Percentiles rank a stretch among this genome's conserved stretches.
Conservation (phyloP, 2,329 filamentous ascomycete species). For the Pseudocercospora eumusae region DNA sequence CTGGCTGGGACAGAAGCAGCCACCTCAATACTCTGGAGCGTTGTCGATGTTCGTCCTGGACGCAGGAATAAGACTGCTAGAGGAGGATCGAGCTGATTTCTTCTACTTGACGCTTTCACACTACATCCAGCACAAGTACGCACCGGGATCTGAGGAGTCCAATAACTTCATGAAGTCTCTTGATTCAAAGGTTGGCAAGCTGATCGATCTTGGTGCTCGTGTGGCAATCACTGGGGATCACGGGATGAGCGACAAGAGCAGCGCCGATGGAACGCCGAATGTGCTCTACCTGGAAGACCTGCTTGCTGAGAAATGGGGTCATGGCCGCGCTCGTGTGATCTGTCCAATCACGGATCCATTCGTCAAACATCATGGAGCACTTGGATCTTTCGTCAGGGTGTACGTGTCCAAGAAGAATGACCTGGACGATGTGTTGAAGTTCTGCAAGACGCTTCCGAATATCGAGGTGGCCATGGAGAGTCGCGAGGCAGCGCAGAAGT, state of each 20-base stretch:
- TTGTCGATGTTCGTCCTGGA: constrained; percentile 50
- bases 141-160: constrained; percentile 42
- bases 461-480: constrained; percentile 40
- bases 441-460: constrained; percentile 36
- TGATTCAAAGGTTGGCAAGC: constrained; percentile 40
- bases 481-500: constrained; percentile 39
- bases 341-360: constrained; percentile 51
- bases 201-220: constrained; percentile 41
- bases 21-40: constrained; percentile 49
- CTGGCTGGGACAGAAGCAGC: constrained; percentile 43
- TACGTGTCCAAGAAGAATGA: constrained; percentile 37
- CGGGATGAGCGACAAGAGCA: constrained; percentile 48
- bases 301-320: constrained; percentile 40
- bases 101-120: constrained; percentile 51
- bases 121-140: constrained; percentile 50
- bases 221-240: constrained; percentile 49
- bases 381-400: constrained; percentile 48
- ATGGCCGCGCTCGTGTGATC: constrained; percentile 42
- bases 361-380: constrained; percentile 48
- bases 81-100: constrained; percentile 45
- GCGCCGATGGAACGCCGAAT: constrained; percentile 41
- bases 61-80: constrained; percentile 46
- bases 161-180: constrained; percentile 43
- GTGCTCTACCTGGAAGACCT: constrained; percentile 46
- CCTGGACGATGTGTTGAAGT: constrained; percentile 38